A percentile compares a stretch with the other conserved stretches of the same genome.
These are phyloP conservation scores for Cystofilobasidium bisporidii DNA, from an alignment of 768 basidiomycete species.

Conservation along the genomic window DNA sequence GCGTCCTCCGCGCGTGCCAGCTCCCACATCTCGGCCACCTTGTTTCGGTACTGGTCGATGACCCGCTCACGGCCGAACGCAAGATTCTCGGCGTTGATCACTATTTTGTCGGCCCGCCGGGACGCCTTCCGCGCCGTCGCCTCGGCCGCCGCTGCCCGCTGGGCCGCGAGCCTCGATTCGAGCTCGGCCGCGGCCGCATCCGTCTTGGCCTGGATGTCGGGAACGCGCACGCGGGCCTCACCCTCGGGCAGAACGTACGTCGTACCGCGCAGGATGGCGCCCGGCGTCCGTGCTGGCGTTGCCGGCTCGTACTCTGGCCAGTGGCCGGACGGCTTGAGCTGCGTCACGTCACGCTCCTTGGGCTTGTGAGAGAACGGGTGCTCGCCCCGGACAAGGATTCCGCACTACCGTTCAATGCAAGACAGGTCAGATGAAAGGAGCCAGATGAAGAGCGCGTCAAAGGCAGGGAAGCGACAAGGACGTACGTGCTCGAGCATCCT, in stretches of 20 bases:
- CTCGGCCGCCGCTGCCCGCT: background rate
- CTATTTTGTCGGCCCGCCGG: no score
- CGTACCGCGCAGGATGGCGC: slow-evolving; percentile 4
- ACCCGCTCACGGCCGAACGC: background rate
- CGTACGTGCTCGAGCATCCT: slow-evolving; percentile 69
- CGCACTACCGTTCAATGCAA: background rate
- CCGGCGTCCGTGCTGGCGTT: background rate
- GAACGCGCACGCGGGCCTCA: background rate
- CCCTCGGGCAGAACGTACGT: slow-evolving; percentile 8
- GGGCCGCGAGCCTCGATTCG: background rate
- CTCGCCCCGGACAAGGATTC: slow-evolving; percentile 10
- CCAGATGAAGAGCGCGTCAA: slow-evolving; percentile 3
- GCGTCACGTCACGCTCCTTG: background rate
- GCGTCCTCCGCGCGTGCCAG: no score
- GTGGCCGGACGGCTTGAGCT: slow-evolving; percentile 6
- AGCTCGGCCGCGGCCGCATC: background rate
- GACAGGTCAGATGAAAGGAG: background rate
- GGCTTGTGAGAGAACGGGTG: slow-evolving; percentile 12
- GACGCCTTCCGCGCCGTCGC: background rate
- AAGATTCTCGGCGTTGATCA: background rate
- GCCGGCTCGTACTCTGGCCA: slow-evolving; percentile 23
- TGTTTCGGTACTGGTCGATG: no score
- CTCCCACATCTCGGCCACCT: no score
- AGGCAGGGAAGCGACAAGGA: background rate
- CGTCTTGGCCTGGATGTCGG: background rate